These are phyloP conservation scores for Hydnomerulius pinastri DNA, from an alignment of 768 basidiomycete genomes.

Conservation along the genomic window DNA sequence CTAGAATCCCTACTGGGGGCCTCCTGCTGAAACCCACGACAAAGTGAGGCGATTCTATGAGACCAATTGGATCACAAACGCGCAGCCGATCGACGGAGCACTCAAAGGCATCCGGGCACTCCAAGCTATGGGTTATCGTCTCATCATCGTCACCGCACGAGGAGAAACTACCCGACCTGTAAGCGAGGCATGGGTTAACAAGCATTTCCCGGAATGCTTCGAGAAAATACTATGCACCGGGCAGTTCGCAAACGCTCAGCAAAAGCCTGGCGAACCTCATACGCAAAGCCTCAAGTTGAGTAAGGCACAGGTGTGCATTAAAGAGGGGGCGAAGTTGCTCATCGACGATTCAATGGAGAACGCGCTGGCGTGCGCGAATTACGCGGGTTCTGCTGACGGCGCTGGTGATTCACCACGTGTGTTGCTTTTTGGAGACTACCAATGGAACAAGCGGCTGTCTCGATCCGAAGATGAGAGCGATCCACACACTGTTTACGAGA, in stretches of 20 bases:
- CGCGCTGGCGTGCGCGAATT: slow-evolving; percentile 55
- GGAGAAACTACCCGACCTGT: slow-evolving; percentile 51
- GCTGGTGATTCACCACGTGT: slow-evolving; percentile 46
- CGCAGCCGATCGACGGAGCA: slow-evolving; percentile 61
- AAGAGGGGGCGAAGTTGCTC: slow-evolving; percentile 62
- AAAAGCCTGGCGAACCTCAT: slow-evolving; percentile 26
- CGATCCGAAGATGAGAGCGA: slow-evolving; percentile 44
- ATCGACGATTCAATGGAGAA: slow-evolving; percentile 86
- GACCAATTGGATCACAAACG: slow-evolving; percentile 47
- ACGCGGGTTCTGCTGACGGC: slow-evolving; percentile 17
- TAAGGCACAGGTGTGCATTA: slow-evolving; percentile 73
- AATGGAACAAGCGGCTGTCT: slow-evolving; percentile 71
- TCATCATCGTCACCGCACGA: slow-evolving; percentile 80
- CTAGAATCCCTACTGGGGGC: slow-evolving; percentile 63
- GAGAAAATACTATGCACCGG: slow-evolving; percentile 71
- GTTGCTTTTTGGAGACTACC: slow-evolving; percentile 73
- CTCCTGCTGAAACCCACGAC: slow-evolving; percentile 51
- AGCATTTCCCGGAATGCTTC: slow-evolving; percentile 65
- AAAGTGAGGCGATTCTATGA: slow-evolving; percentile 64
- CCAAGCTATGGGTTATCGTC: slow-evolving; percentile 60
- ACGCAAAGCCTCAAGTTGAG: slow-evolving; percentile 51
- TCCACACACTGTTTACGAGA: slow-evolving; percentile 57
- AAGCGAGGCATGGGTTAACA: slow-evolving; percentile 68
- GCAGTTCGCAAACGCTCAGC: slow-evolving; percentile 60
- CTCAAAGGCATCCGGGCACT: slow-evolving; percentile 56